phyloP scores from a whole-genome alignment of 768 basidiomycete species.

The Sarcomyxa edulis region DNA sequence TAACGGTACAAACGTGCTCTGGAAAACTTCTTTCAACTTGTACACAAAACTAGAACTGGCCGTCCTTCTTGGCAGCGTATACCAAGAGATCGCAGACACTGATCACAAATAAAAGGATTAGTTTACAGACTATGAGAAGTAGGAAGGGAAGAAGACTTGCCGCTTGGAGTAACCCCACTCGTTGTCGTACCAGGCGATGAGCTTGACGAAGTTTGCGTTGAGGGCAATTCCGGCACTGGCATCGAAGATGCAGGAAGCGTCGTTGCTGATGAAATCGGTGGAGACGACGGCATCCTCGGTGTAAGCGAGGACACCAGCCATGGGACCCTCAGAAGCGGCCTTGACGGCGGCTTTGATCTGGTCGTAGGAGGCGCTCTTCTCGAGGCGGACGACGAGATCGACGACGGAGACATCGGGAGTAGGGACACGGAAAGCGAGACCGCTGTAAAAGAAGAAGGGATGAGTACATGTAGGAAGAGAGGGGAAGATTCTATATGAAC shows the following conservation, averaged over 20 bases:
- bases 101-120: too few relatives aligned
- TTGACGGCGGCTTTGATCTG: slow-evolving; percentile 86
- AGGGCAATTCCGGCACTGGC: slow-evolving; percentile 90
- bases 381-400: slow-evolving; percentile 90
- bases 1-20: too few relatives aligned
- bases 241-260: slow-evolving; percentile 87
- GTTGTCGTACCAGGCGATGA: slow-evolving; percentile 94
- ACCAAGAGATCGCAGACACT: slow-evolving; percentile 86
- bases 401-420: slow-evolving; percentile 96
- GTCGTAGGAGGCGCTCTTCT: slow-evolving; percentile 82
- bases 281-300: slow-evolving; percentile 93
- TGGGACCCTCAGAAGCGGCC: slow-evolving; percentile 63
- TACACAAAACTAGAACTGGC: slow-evolving; percentile 11
- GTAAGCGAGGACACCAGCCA: slow-evolving; percentile 81
- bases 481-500: slow-evolving; percentile 23
- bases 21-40: too few relatives aligned
- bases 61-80: slow-evolving; percentile 75
- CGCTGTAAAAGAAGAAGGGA: slow-evolving; percentile 35
- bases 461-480: slow-evolving; percentile 3
- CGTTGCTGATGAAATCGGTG: slow-evolving; percentile 83
- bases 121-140: too few relatives aligned
- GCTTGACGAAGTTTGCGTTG: slow-evolving; percentile 92
- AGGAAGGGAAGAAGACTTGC: too few relatives aligned
- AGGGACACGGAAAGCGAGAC: slow-evolving; percentile 96
- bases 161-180: slow-evolving; percentile 94